Evolutionary conservation across 257 asterid species (phyloP).

Genomic region (Craterostigma plantagineum): DNA sequence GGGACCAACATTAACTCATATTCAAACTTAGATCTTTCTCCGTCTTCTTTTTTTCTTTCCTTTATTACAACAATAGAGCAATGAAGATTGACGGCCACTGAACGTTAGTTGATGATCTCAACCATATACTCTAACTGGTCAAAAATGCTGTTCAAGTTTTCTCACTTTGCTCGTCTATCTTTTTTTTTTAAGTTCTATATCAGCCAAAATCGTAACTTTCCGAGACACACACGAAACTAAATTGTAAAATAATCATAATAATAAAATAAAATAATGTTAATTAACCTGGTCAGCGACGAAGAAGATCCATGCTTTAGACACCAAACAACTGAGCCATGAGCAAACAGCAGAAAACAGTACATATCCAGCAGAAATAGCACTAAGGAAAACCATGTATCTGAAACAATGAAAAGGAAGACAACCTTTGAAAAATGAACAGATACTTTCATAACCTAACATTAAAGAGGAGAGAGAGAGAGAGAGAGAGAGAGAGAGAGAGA

Average conservation of each 20-base stretch:
- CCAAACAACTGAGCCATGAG: conserved; percentile 34
- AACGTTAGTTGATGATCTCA: too few species aligned
- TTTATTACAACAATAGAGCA: too few species aligned
- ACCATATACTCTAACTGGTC: too few species aligned
- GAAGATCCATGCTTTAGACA: conserved; percentile 59
- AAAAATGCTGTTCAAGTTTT: too few species aligned
- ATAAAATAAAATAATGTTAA: not conserved
- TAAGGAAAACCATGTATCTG: conserved; percentile 69
- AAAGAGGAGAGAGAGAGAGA: not conserved
- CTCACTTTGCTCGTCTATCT: too few species aligned
- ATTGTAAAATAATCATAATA: not conserved
- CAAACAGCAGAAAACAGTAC: conserved; percentile 53
- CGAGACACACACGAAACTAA: not conserved
- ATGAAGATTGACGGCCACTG: too few species aligned
- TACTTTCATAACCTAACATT: not conserved
- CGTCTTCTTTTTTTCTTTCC: too few species aligned
- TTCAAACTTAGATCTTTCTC: too few species aligned
- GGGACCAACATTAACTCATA: too few species aligned
- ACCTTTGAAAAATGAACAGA: not conserved
- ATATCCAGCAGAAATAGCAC: conserved; percentile 49
- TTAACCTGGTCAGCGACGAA: conserved; percentile 78
- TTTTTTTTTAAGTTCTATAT: not conserved
- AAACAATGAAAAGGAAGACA: not conserved
- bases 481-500: not conserved
- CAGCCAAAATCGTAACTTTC: not conserved